These are phyloP conservation scores for Chamaenerion angustifolium DNA, from an alignment of 345 rosid species.

Conservation along the genomic window DNA sequence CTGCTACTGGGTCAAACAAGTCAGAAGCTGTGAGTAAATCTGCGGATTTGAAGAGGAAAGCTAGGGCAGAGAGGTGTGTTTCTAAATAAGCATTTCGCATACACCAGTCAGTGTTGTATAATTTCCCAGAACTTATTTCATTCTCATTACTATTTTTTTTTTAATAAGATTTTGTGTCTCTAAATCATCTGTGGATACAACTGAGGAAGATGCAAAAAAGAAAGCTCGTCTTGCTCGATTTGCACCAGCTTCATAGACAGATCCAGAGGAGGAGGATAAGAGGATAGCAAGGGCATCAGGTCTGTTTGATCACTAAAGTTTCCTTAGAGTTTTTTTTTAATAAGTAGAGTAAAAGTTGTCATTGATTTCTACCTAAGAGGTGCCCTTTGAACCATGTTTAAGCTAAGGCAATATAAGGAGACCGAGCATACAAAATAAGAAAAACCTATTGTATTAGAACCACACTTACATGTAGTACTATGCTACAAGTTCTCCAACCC, in stretches of 20 bases:
- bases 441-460: not conserved
- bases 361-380: no score
- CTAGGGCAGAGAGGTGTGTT: no score
- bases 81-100: not conserved
- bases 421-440: not conserved
- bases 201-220: conserved; percentile 64
- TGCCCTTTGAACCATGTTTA: no score
- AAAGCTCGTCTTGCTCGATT: conserved; percentile 80
- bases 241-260: conserved; percentile 33
- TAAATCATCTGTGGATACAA: conserved; percentile 22
- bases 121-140: no score
- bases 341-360: no score
- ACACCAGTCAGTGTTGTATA: no score
- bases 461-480: no score
- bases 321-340: no score
- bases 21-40: conserved; percentile 40
- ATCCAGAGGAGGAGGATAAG: conserved; percentile 58
- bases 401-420: not conserved
- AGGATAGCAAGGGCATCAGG: no score
- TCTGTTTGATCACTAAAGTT: no score
- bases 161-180: conserved; percentile 56
- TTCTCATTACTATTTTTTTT: not conserved
- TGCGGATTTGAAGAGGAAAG: conserved; percentile 76
- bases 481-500: conserved; percentile 47
- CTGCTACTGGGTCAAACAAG: conserved; percentile 19